Evolutionary conservation across 768 basidiomycete species (phyloP).

Genomic region (Tremella mesenterica): DNA sequence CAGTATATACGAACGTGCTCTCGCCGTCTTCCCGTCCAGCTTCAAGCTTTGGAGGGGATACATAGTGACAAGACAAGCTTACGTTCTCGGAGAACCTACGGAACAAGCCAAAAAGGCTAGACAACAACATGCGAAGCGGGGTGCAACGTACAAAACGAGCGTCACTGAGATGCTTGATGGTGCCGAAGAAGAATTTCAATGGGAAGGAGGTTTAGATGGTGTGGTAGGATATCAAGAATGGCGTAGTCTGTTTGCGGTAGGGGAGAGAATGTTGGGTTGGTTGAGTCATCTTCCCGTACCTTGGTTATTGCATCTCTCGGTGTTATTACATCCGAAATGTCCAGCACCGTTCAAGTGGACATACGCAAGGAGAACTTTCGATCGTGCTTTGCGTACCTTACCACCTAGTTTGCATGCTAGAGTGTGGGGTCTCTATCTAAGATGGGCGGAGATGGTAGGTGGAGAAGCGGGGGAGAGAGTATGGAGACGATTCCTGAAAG

Average conservation of each 20-base stretch:
- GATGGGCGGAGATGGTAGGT: conserved; percentile 79
- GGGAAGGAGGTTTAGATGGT: conserved; percentile 77
- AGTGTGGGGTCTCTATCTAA: conserved; percentile 84
- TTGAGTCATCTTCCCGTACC: conserved; percentile 84
- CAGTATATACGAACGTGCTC: conserved; percentile 88
- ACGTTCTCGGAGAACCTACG: conserved; percentile 60
- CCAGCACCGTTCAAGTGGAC: conserved; percentile 74
- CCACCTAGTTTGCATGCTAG: conserved; percentile 85
- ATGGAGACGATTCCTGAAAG: conserved; percentile 78
- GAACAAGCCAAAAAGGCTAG: conserved; percentile 48
- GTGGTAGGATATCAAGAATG: conserved; percentile 95
- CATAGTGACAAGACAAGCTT: conserved; percentile 68
- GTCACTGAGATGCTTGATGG: conserved; percentile 84
- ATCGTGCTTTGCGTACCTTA: conserved; percentile 84
- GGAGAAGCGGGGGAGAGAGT: conserved; percentile 53
- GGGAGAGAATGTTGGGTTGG: conserved; percentile 92
- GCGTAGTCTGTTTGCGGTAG: conserved; percentile 74
- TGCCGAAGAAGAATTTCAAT: conserved; percentile 68
- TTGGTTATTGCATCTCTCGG: conserved; percentile 86
- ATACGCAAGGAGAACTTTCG: conserved; percentile 87
- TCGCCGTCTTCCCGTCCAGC: conserved; percentile 73
- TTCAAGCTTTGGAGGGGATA: conserved; percentile 98
- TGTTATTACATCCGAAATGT: conserved; percentile 82
- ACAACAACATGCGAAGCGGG: conserved; percentile 55
- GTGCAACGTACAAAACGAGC: conserved; percentile 82